phyloP scores from a whole-genome alignment of 2,329 filamentous ascomycete genomes.

The Colletotrichum musae region DNA sequence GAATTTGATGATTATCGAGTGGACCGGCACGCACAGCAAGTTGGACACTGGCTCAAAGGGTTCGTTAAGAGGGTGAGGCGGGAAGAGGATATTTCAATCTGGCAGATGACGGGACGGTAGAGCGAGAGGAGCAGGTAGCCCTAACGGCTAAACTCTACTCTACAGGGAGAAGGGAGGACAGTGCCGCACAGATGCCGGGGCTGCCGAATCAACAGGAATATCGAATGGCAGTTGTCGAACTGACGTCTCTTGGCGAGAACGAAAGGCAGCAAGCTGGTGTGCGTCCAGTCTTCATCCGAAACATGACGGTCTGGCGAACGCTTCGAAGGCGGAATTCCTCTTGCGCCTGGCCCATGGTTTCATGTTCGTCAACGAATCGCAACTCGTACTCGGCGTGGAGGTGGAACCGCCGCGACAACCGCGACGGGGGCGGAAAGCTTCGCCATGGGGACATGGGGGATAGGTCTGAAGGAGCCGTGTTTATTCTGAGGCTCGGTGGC shows the following conservation, averaged over 20 bases:
- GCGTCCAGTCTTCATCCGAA: conserved; percentile 5
- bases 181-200: conserved; percentile 21
- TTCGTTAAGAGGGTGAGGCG: not conserved
- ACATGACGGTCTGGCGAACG: conserved; percentile 13
- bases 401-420: not conserved
- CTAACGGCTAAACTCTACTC: not conserved
- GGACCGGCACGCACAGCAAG: conserved; percentile 12
- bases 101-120: not conserved
- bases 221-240: conserved; percentile 29
- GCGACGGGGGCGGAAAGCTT: conserved; percentile 3
- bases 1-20: not conserved
- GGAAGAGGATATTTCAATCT: conserved; percentile 24
- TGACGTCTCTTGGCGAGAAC: conserved; percentile 30
- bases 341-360: not conserved
- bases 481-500: not conserved
- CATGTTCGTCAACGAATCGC: conserved; percentile 21
- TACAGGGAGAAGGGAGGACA: not conserved
- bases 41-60: not conserved
- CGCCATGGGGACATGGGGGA: not conserved
- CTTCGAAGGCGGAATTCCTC: not conserved
- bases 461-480: not conserved
- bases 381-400: conserved; percentile 8
- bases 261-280: not conserved
- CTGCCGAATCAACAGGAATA: conserved; percentile 12
- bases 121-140: no score